Base-by-base conservation (phyloP, 2,329 filamentous ascomycete species). In the Ustulina deusta region DNA sequence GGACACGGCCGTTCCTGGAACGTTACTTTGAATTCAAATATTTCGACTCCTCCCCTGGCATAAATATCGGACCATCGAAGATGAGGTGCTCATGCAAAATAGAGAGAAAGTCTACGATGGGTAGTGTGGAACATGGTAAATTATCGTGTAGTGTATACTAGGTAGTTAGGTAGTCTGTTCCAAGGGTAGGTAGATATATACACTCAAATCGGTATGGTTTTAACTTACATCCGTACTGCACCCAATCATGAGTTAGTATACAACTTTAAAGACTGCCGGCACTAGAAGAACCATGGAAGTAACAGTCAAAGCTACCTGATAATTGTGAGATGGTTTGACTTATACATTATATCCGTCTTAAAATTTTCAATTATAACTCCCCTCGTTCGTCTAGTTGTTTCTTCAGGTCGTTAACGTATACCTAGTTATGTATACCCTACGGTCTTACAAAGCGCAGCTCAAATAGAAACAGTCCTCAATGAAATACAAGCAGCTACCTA, bases 1-100 rank as follows among this genome's bases (percentile, higher is more conserved):
- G 22, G 52, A 58, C 36, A 51, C 46, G 56, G 52, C 32, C 36
- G 13, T 44, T 59, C 27, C 38, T 13, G 34, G 46, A 13, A 62
- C 15, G 32, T 52, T 66, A 48, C 36, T 17, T 61, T 15, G n/a
- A 44, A n/a, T n/a, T n/a, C n/a, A n/a, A n/a, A 38, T 58, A 32
- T 51, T 22, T 51, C 36, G 20, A 61, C 17, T 56, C 10, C 44
- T 29, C 13, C 52, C 25, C 55, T 25, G 52, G 63, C 20, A 6
- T 52, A 13, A 22, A 34, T 15, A 9, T 27, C 27, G n/a, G 34
- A 22, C 17, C 36, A 52, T 29, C 2, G 10, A 42, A 49, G 11
- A 20, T 36, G 15, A 52, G 32, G 38, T 7, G 9, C 42, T 48
- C 51, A 34, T 29, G 42, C 32, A 56, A 36, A 20, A 56, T 1